A percentile compares a stretch with the other conserved stretches of the same genome.
Conservation (phyloP, 176 grass and related monocot species). For the Metroxylon sagu region DNA sequence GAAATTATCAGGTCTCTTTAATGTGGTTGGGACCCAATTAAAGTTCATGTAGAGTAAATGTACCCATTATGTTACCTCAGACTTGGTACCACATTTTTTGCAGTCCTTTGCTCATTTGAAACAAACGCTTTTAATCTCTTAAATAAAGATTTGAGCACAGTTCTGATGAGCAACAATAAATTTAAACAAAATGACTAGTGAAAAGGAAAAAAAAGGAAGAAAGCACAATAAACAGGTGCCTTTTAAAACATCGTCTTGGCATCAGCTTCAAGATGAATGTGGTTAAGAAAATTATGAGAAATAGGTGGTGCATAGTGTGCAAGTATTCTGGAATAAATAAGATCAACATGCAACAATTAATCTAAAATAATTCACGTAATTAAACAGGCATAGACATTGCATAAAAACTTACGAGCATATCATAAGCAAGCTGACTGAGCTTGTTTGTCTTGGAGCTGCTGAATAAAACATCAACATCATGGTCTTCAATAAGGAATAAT, state of each 20-base stretch:
- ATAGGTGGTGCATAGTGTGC: conserved; percentile 95
- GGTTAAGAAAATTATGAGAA: conserved; percentile 97
- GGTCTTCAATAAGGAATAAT: conserved; percentile 94
- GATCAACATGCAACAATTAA: conserved; percentile 7
- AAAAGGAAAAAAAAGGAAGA: neutral
- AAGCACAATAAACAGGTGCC: conserved; percentile 24
- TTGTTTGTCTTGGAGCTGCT: conserved; percentile 81
- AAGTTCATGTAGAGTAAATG: no score
- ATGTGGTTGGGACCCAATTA: no score
- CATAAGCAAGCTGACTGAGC: conserved; percentile 96
- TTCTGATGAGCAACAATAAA: no score
- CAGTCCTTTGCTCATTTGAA: no score
- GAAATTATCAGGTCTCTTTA: no score
- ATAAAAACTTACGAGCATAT: conserved; percentile 85
- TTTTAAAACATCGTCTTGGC: conserved; percentile 91
- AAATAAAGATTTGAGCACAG: no score
- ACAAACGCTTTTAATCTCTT: no score
- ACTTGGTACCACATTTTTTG: no score
- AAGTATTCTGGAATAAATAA: conserved; percentile 70
- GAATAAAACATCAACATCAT: conserved; percentile 99
- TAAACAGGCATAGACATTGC: no score
- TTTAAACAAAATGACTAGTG: neutral
- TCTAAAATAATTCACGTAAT: no score
- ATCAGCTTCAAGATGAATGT: conserved; percentile 77
- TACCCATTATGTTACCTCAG: no score